Base-by-base conservation (phyloP, 139 green algal species). In the Haematococcus lacustris region DNA sequence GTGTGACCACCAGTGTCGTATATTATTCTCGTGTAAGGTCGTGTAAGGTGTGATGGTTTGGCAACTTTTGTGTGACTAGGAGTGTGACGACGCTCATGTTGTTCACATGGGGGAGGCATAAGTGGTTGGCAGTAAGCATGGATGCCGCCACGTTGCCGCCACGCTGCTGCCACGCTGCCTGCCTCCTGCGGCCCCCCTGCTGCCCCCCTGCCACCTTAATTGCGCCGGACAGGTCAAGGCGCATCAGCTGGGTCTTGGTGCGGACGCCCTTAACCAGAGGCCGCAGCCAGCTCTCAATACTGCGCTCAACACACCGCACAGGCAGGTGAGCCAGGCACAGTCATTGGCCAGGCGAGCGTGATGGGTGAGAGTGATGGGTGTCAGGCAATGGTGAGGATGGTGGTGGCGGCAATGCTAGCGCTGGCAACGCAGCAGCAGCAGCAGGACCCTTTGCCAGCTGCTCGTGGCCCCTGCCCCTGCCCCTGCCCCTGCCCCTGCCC, bases 181-280 rank as follows among this genome's bases (percentile, higher is more conserved):
- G 3, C 7, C 39, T 32, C 73, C 51, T 32, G 23, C 32, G 1
- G 2, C 47, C 41, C n/a, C 39, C 51, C 70, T n/a, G n/a, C n/a
- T n/a, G 43, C 9, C 43, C 9, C 43, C 9, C 17, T 53, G 9
- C 26, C 71, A 84, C 69, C 67, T 76, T 60, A 0, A 86, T 70
- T 30, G 47, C 43, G 39, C 57, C 28, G 72, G 67, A 78, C 40
- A 66, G 53, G 32, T 78, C 64, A 59, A 75, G 71, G 35, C 73
- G 51, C n/a, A 67, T 53, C 66, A 81, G 70, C 34, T 83, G 59
- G 17, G 33, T 47, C 61, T 70, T 68, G 30, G n/a, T 76, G 26
- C 83, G 62, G 21, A 78, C 65, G 13, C 83, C 80, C 4, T 51
- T 35, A 59, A 85, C 57, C 64, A 78, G 68, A 3, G 81, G 83